These are phyloP conservation scores for Asterionellopsis glacialis DNA, from an alignment of 108 stramenopile genomes.

Conservation along the genomic window DNA sequence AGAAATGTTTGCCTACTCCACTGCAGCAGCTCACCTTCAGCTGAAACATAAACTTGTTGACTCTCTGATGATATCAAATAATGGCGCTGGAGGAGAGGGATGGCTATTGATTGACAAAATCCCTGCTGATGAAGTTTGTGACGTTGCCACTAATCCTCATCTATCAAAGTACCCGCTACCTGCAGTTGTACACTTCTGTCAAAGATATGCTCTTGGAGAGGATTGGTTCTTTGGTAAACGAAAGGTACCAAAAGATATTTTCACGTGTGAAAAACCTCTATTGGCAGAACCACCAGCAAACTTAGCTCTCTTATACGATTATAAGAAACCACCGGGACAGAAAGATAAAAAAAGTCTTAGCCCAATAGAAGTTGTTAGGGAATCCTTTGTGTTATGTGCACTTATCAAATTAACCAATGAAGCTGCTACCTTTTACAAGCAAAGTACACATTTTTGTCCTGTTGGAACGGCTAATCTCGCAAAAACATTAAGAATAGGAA, in stretches of 20 bases:
- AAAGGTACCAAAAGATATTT: slow-evolving; percentile 40
- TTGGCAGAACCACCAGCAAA: slow-evolving; percentile 40
- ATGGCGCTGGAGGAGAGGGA: slow-evolving; percentile 42
- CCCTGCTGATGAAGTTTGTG: slow-evolving; percentile 28
- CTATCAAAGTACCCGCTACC: slow-evolving; percentile 35
- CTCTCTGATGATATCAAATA: slow-evolving; percentile 58
- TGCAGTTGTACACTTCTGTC: slow-evolving; percentile 43
- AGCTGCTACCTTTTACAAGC: slow-evolving; percentile 13
- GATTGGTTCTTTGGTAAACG: slow-evolving; percentile 47
- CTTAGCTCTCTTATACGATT: slow-evolving; percentile 19
- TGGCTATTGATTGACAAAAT: slow-evolving; percentile 49
- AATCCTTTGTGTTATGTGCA: slow-evolving; percentile 17
- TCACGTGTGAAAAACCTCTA: slow-evolving; percentile 43
- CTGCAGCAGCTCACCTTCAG: slow-evolving; percentile 71
- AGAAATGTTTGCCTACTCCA: slow-evolving; percentile 80
- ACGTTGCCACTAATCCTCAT: slow-evolving; percentile 24
- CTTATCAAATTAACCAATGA: slow-evolving; percentile 14
- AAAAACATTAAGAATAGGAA: slow-evolving; percentile 12
- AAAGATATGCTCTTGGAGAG: slow-evolving; percentile 39
- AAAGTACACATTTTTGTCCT: slow-evolving; percentile 8
- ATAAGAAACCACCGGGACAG: slow-evolving; percentile 9
- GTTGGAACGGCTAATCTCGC: slow-evolving; percentile 10
- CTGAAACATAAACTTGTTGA: slow-evolving; percentile 50
- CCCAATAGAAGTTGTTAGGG: background rate
- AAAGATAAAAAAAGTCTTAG: slow-evolving; percentile 1